Base-by-base conservation (phyloP, 2,329 filamentous ascomycete species). In the Venturia carpophila region DNA sequence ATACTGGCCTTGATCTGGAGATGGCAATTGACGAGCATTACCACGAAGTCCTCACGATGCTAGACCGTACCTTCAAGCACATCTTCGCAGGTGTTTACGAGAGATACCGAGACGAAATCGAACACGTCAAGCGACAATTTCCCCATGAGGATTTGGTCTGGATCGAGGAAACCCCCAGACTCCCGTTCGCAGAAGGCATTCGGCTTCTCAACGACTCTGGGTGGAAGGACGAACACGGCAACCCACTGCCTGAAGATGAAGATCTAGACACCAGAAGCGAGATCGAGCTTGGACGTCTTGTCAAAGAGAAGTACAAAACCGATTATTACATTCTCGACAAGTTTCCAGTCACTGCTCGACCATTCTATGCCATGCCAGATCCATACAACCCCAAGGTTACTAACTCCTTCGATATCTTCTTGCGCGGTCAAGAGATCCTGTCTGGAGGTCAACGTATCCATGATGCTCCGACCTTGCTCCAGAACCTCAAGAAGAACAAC, bases 271-370 rank as follows among this genome's bases (percentile, higher is more conserved):
- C 92, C 0, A 83, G 89, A 24, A 91, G 94, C 67, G 92, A 97
- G 77, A 92, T 95, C 30, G 87, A 90, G 17, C 83, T 97, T 0
- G 92, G 93, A 11, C 82, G 90, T 71, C 79, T 97, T 19, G 86
- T 97, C 71, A 93, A 90, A 77, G 85, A 95, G 73, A 92, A 92
- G 77, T 94, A 89, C 71, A 82, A 85, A 65, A 95, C 92, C 0
- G 92, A 97, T 71, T 96, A 95, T 78, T 97, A 94, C 76, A 88
- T 97, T 68, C 83, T 97, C 49, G 92, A 97, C 82, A 96, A 95
- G 73, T 97, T 97, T 79, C 92, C 92, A 0, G 80, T 85, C 27
- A 87, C 86, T 7, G 92, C 90, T 2, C 85, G 92, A 55, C 92
- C 92, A 0, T 96, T 97, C 77, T 96, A 97, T 73, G 91, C 92